Conservation (phyloP, 2,329 filamentous ascomycete genomes). For the Cytospora paraplurivora region DNA sequence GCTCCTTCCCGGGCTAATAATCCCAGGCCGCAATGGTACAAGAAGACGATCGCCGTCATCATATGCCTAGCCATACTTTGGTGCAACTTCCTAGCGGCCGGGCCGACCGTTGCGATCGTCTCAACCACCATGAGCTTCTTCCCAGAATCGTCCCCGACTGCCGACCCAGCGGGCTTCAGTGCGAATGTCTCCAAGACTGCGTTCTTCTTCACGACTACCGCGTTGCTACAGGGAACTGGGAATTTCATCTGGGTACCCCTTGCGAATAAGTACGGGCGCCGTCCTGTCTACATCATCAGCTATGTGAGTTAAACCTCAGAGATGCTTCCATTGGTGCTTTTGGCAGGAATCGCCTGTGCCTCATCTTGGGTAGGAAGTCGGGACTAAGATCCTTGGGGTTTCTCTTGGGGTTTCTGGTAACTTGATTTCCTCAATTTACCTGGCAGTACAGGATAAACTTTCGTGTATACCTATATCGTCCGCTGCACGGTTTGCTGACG, state of each 20-base stretch:
- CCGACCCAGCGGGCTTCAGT: conserved; percentile 34
- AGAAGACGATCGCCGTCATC: conserved; percentile 52
- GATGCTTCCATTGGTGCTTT: background rate
- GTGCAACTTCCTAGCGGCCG: conserved; percentile 60
- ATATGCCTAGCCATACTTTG: conserved; percentile 57
- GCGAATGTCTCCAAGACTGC: conserved; percentile 46
- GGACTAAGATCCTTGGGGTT: background rate
- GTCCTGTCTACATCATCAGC: conserved; percentile 46
- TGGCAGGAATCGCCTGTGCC: background rate
- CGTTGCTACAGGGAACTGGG: conserved; percentile 51
- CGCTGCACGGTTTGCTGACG: background rate
- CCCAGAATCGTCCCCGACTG: conserved; percentile 38
- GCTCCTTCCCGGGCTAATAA: background rate
- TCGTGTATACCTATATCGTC: background rate
- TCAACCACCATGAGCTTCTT: conserved; percentile 51
- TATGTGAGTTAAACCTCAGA: conserved; percentile 35
- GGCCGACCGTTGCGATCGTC: conserved; percentile 54
- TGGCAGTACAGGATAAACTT: background rate
- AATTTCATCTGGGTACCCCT: conserved; percentile 51
- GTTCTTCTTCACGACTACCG: conserved; percentile 56
- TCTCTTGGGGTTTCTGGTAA: background rate
- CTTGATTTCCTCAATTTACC: background rate
- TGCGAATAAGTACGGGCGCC: conserved; percentile 48
- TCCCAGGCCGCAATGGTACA: conserved; percentile 47
- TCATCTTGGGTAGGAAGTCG: background rate